phyloP scores from a whole-genome alignment of 768 basidiomycete species.

The Suillus bovinus region DNA sequence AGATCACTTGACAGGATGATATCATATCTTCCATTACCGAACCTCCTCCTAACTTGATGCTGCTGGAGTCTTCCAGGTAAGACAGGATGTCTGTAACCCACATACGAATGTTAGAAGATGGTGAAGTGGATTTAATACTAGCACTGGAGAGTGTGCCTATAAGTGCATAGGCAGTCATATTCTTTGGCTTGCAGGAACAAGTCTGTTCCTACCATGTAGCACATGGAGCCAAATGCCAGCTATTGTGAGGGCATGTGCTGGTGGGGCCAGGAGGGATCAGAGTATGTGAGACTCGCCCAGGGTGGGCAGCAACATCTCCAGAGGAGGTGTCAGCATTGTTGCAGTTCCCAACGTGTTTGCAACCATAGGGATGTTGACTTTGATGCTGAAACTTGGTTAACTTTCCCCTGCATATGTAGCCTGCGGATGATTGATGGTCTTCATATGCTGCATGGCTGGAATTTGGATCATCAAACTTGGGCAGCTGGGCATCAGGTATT shows the following conservation, averaged over 20 bases:
- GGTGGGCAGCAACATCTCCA: too few species aligned
- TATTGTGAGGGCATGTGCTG: not conserved
- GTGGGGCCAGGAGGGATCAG: not conserved
- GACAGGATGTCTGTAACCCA: not conserved
- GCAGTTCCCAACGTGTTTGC: too few species aligned
- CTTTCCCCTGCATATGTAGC: too few species aligned
- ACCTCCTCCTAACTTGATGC: not conserved
- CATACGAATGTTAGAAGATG: not conserved
- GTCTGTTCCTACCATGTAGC: not conserved
- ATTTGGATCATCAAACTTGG: too few species aligned
- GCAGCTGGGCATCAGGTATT: too few species aligned
- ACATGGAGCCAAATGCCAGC: not conserved
- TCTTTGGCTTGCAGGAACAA: not conserved
- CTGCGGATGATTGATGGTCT: too few species aligned
- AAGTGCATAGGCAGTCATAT: not conserved
- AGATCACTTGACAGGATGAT: not conserved
- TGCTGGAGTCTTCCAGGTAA: not conserved
- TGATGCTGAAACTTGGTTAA: too few species aligned
- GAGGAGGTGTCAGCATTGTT: too few species aligned
- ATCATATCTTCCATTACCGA: not conserved
- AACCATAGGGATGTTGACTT: too few species aligned
- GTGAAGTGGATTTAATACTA: not conserved
- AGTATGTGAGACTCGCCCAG: too few species aligned
- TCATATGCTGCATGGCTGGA: too few species aligned
- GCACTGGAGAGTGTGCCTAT: not conserved